Conservation (phyloP, 768 basidiomycete genomes). For the Pleurotus pulmonarius region DNA sequence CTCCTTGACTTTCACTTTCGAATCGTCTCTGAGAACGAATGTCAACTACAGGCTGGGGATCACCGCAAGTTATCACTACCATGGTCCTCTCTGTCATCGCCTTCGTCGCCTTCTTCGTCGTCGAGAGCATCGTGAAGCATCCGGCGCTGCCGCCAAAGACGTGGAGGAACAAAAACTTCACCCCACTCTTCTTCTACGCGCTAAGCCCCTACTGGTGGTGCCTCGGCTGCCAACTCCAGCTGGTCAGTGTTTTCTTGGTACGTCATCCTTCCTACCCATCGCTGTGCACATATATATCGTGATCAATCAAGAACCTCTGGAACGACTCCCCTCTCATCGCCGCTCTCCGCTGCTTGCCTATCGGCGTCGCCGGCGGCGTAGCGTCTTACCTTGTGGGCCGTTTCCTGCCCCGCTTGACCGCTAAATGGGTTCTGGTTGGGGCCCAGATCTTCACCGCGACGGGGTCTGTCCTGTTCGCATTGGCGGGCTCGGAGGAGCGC, state of each 20-base stretch:
- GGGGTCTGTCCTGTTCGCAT: constrained; percentile 33
- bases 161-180: constrained; percentile 37
- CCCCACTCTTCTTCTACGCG: constrained; percentile 29
- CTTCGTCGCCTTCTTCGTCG: constrained; percentile 38
- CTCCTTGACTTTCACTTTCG: background rate
- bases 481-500: constrained; percentile 27
- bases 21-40: background rate
- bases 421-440: constrained; percentile 26
- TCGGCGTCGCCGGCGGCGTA: constrained; percentile 1
- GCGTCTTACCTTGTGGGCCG: background rate
- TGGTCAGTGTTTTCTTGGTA: constrained; percentile 22
- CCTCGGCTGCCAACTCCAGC: constrained; percentile 29
- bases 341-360: constrained; percentile 23
- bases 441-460: constrained; percentile 31
- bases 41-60: constrained; percentile 34
- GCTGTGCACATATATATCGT: constrained; percentile 11
- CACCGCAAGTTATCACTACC: constrained; percentile 34
- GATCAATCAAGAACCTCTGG: constrained; percentile 19
- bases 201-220: constrained; percentile 10
- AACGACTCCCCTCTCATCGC: constrained; percentile 29
- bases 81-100: constrained; percentile 38
- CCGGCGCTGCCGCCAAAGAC: constrained; percentile 26
- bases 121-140: constrained; percentile 27
- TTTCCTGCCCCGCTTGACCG: background rate
- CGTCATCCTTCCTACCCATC: constrained; percentile 1